Base-by-base conservation (phyloP, 768 basidiomycete species). In the Tulasnella sp. region DNA sequence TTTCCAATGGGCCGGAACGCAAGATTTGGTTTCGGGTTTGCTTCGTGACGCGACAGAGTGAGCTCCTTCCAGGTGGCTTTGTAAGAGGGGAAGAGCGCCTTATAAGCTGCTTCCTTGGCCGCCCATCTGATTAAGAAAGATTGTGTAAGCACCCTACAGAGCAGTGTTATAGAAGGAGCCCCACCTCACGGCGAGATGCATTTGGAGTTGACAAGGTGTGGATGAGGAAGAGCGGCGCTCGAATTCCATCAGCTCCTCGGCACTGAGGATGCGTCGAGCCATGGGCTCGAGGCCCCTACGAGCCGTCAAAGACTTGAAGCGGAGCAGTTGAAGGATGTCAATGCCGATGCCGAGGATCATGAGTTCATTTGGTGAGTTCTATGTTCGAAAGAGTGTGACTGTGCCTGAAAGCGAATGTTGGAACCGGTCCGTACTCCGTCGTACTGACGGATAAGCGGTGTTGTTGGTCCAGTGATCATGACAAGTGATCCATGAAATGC, bases 101-200 rank as follows among this genome's bases (percentile, higher is more conserved):
- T 92, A 73, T 91, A 92, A 0, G 83, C 81, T 0, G 90, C 86
- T 70, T 92, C 90, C 65, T 92, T 92, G 19, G 86, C 78, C 30
- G 80, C 75, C 87, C 87, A 92, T 15, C 89, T 92, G 64, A 2
- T n/a, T n/a, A 25, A 3, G 22, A 44, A 53, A 60, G 49, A 27
- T 52, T 41, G 25, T 5, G 42, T 44, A 19, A 53, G 22, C 8
- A 11, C 38, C 31, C 22, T n/a, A 25, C 34, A 42, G 53, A 41
- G 45, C n/a, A 5, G n/a, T 5, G 5, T 27, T 5, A 48, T n/a
- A 48, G 5, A 48, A 7, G 8, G 25, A 27, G 8, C 25, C 45
- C 10, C n/a, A 58, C 41, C 19, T 38, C 25, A 53, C 15, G 55
- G 22, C 4, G 2, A 27, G 34, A 43, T 3, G 19, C 25, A 46